A percentile compares a stretch with the other conserved stretches of the same genome.
These are phyloP conservation scores for Colletotrichum chlorophyti DNA, from an alignment of 2,329 filamentous ascomycete genomes.

Conservation along the genomic window DNA sequence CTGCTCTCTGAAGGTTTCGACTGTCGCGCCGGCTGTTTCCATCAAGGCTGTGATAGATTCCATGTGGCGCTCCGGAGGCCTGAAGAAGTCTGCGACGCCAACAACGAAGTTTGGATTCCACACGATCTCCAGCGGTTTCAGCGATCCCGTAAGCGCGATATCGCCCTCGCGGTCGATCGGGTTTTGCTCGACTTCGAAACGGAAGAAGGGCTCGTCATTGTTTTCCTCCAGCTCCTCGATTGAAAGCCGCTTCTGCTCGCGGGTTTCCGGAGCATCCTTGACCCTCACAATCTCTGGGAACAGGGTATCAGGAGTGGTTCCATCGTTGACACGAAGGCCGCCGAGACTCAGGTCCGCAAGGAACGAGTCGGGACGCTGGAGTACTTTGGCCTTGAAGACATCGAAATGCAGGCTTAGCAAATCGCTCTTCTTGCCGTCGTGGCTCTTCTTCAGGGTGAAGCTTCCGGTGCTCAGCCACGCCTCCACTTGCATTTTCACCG, in stretches of 20 bases:
- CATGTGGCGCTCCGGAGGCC: constrained; percentile 96
- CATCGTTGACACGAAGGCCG: constrained; percentile 92
- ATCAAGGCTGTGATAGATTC: constrained; percentile 96
- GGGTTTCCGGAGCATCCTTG: constrained; percentile 76
- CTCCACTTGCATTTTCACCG: constrained; percentile 91
- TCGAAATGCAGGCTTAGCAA: constrained; percentile 94
- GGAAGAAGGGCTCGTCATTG: constrained; percentile 82
- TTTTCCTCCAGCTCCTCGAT: constrained; percentile 60
- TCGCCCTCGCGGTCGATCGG: constrained; percentile 93
- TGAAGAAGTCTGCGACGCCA: constrained; percentile 93
- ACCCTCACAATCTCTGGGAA: constrained; percentile 96
- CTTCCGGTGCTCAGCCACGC: constrained; percentile 94
- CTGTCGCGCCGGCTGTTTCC: constrained; percentile 93
- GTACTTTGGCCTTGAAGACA: constrained; percentile 86
- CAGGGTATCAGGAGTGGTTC: constrained; percentile 87
- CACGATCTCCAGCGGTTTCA: constrained; percentile 95
- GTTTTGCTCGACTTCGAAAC: constrained; percentile 91
- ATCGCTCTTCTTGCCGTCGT: constrained; percentile 78
- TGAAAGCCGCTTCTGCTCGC: constrained; percentile 55
- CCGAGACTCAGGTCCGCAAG: constrained; percentile 89
- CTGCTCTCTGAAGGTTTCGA: constrained; percentile 93
- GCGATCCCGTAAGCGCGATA: constrained; percentile 84
- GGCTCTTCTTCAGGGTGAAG: constrained; percentile 89
- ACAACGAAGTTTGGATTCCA: constrained; percentile 96
- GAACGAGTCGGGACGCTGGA: constrained; percentile 90